phyloP scores from a whole-genome alignment of 1,284 basidiomycete species.

The Sanghuangporus weigelae region DNA sequence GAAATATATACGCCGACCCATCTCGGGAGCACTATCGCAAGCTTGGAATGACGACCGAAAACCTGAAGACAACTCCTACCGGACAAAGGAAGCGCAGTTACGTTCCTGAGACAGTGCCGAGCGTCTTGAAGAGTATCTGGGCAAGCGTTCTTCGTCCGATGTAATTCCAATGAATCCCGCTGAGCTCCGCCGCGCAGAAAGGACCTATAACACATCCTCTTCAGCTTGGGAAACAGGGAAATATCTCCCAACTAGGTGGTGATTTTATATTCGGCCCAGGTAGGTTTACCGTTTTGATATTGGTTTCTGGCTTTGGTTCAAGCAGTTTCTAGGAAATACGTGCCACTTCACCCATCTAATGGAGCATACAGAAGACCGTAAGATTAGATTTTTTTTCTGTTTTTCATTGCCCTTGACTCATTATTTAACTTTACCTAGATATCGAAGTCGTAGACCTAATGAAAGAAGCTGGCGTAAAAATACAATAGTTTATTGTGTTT shows the following conservation, averaged over 20 bases:
- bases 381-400: conserved; percentile 23
- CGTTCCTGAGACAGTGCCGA: conserved; percentile 31
- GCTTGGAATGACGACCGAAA: conserved; percentile 48
- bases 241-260: conserved; percentile 53
- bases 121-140: conserved; percentile 41
- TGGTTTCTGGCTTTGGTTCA: background rate
- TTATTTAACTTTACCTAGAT: conserved; percentile 27
- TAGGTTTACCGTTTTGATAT: conserved; percentile 21
- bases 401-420: background rate
- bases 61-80: conserved; percentile 37
- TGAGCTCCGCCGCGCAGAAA: conserved; percentile 24
- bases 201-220: conserved; percentile 41
- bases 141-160: conserved; percentile 28
- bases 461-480: conserved; percentile 26
- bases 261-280: conserved; percentile 59
- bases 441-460: conserved; percentile 41
- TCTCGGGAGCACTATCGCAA: conserved; percentile 44
- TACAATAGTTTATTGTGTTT: background rate
- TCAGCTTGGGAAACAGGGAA: conserved; percentile 51
- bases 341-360: conserved; percentile 51
- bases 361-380: conserved; percentile 60
- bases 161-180: background rate
- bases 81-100: conserved; percentile 45
- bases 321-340: conserved; percentile 24
- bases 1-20: conserved; percentile 55